Evolutionary conservation across 495 filamentous ascomycete species (phyloP), one percentile per base, ranked within the genome.

Genomic region (Arthonia radiata): DNA sequence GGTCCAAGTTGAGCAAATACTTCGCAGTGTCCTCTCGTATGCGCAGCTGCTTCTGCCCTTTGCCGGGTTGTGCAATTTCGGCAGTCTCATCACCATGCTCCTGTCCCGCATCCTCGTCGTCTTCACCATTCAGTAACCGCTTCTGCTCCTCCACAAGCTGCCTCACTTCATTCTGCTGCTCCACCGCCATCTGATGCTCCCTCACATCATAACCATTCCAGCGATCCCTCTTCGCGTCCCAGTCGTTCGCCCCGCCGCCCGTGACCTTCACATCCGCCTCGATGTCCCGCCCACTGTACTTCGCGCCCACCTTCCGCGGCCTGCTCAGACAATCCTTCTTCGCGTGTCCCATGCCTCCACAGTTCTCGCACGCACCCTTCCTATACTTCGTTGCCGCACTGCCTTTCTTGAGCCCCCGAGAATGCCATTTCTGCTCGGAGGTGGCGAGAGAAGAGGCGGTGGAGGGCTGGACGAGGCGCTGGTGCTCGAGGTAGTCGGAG

Each of bases 1-100:
- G 62, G 38, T 94, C 86, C 3, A 97, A 60, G 40, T 93, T 93
- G 0, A 93, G 55, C 4, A 97, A 53, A 43, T 97, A 97, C 43
- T 94, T 94, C n/a, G 86, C 86, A 4, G 86, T 94, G 46, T 97
- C 86, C 52, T 97, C 86, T 40, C 86, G 67, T 33, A 97, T 65
- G 28, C 86, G 64, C 33, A 97, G 59, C 38, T 93, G 83, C 34
- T 78, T 62, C 44, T 92, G 82, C 29, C 89, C 67, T 32, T 74
- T 59, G 12, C 83, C 82, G 74, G 94, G 90, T 42, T 92, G 81
- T n/a, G 78, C 79, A 44, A 93, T 86, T 44, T 89, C 86, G 13
- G 82, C 80, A 8, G 64, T 56, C 10, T 60, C 62, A 3, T 55
- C 62, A 8, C 53, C 54, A 5, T 61, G 57, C n/a, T 47, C 59